Evolutionary conservation across 164 flowering plant species (phyloP), one percentile per base, ranked within the genome.

Genomic region (Berberis thunbergii): DNA sequence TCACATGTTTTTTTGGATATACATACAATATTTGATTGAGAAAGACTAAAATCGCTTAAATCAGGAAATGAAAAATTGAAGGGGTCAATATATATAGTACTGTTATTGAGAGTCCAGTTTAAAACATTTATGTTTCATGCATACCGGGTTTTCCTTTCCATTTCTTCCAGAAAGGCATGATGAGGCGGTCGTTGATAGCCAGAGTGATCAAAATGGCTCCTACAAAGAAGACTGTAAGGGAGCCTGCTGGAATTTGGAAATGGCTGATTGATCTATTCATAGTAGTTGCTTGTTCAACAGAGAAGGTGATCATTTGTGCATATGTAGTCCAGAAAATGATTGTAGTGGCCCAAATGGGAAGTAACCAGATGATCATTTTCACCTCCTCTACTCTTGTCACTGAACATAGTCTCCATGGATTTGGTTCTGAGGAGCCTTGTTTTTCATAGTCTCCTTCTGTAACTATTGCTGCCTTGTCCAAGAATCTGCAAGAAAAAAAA

Each of bases 191-290:
- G 54, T 92, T 78, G 39, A 82, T 57, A 0, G 81, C 85, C 41
- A 83, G 44, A 7, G 88, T 81, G 70, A 89, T 67, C 59, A 89
- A 57, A 26, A 85, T 88, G 58, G 96, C 87, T 8, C 77, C 81
- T 0, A 88, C 87, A 58, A 92, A 87, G 79, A 92, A 89, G 65
- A 81, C 89, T 2, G 96, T 88, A 58, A 92, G 85, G 2, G 96
- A 92, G 49, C 88, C 98, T 0, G 98, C 91, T 0, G 98, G 98
- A 64, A 92, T 89, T 61, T 73, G 76, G 70, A 92, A 92, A 12
- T 55, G 62, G 4, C 86, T 84, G 1, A 91, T 62, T 0, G 79
- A 72, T 72, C 96, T 75, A 7, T 76, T 68, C 83, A 81, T 77
- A 41, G 78, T 74, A 39, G 74, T 6, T 0, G 81, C 83, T 74